Base-by-base conservation (phyloP, 1,284 basidiomycete genomes). In the Trametes versicolor region DNA sequence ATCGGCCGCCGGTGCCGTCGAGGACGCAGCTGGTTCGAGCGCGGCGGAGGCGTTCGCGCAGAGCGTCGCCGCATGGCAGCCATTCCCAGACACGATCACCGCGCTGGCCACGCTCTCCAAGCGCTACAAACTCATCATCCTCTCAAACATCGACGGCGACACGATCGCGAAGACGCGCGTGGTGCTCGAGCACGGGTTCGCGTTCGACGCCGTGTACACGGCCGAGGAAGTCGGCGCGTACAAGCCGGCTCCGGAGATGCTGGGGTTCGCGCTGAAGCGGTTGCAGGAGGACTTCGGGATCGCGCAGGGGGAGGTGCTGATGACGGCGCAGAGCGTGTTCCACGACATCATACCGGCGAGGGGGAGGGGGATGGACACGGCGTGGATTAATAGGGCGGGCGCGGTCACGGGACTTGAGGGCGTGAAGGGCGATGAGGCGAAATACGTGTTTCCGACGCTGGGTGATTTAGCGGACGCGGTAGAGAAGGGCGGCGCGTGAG, bases 111-210 rank as follows among this genome's bases (percentile, higher is more conserved):
- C 78, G 48, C 84, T 93, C 58, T 82, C 89, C 37, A 80, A 82
- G 64, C 81, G 83, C 71, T 92, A 86, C 78, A 87, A 87, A 65
- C 87, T 93, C 64, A 81, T 87, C 59, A 88, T 92, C 2, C 81
- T 93, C 41, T 92, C 90, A 66, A 93, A 93, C 76, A 88, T 93
- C 70, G 91, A 93, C 70, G 82, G 83, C 59, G 70, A 73, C 19
- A 90, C 88, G 41, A 91, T 92, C 74, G 77, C 82, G 2, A 78
- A 82, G 68, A 92, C 90, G 0, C 87, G 87, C 48, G 75, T 76
- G n/a, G 79, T 82, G 53, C 83, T 93, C 80, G 68, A 83, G 79
- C 59, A 80, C 72, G 47, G 74, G 37, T 89, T 88, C 36, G 82
- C 85, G 2, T 92, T 92, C 75, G 83, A 85, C 39, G 79, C 87